Percentiles rank a stretch among this genome's conserved stretches.
Evolutionary conservation across 495 filamentous ascomycete species (phyloP).

Genomic region (Annulohypoxylon bovei): DNA sequence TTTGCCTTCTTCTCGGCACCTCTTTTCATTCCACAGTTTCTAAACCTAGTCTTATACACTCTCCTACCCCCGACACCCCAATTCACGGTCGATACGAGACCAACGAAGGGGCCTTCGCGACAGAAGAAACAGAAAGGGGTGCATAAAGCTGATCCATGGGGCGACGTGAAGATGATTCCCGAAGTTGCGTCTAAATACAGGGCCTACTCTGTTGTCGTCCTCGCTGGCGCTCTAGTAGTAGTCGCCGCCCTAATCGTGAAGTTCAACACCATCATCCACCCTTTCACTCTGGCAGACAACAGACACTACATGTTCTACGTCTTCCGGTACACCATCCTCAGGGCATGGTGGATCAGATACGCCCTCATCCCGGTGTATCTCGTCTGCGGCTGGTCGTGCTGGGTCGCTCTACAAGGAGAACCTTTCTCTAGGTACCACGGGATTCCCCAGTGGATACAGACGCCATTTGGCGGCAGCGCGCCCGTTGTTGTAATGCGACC

Average conservation of each 20-base stretch:
- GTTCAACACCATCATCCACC: slow-evolving; percentile 93
- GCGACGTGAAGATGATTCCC: slow-evolving; percentile 16
- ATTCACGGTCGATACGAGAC: neutral
- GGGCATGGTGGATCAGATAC: slow-evolving; percentile 72
- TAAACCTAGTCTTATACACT: slow-evolving; percentile 6
- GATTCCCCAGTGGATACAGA: slow-evolving; percentile 11
- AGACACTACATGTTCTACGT: slow-evolving; percentile 97
- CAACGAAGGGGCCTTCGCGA: neutral
- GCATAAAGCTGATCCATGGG: slow-evolving; percentile 22
- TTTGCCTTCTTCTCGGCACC: slow-evolving; percentile 89
- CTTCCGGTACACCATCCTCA: slow-evolving; percentile 82
- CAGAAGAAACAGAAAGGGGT: neutral
- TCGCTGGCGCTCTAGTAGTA: slow-evolving; percentile 52
- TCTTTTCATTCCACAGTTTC: slow-evolving; percentile 62
- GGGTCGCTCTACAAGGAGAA: slow-evolving; percentile 55
- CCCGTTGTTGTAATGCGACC: neutral
- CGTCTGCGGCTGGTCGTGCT: slow-evolving; percentile 69
- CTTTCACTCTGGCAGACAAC: slow-evolving; percentile 96
- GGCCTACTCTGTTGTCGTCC: slow-evolving; percentile 22
- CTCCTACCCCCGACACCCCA: neutral
- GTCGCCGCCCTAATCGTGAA: slow-evolving; percentile 68
- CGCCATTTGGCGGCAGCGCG: slow-evolving; percentile 2
- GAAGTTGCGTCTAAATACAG: slow-evolving; percentile 35
- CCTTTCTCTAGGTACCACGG: neutral
- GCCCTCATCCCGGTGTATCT: slow-evolving; percentile 64